phyloP scores from a whole-genome alignment of 164 flowering plant species.

The Warburgia ugandensis region DNA sequence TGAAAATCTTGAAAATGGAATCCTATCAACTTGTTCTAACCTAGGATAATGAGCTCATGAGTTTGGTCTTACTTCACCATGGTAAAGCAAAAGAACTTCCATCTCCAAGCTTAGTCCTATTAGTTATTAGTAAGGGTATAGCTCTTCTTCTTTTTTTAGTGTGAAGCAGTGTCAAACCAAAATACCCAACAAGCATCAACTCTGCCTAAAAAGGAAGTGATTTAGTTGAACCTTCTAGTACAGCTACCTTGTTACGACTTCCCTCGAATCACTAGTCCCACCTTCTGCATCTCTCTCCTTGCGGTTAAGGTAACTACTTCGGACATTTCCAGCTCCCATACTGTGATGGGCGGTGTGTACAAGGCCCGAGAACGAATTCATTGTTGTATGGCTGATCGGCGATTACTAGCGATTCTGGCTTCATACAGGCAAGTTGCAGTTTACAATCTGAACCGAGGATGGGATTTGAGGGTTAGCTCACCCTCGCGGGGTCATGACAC shows the following conservation, averaged over 20 bases:
- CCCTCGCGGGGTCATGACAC: too few species aligned
- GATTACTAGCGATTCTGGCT: too few species aligned
- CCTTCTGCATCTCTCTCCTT: conserved; percentile 2
- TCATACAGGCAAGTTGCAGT: too few species aligned
- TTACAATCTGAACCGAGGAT: too few species aligned
- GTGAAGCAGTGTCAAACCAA: too few species aligned
- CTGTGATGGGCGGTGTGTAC: not conserved
- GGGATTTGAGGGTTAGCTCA: too few species aligned
- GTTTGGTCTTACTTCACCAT: conserved; percentile 1
- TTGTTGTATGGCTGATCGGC: too few species aligned
- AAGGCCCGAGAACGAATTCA: too few species aligned
- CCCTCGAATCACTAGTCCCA: not conserved
- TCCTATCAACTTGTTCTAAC: not conserved
- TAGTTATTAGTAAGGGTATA: too few species aligned
- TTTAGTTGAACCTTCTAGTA: not conserved
- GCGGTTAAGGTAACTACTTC: conserved; percentile 1
- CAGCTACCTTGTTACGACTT: not conserved
- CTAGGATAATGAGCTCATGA: conserved; percentile 5
- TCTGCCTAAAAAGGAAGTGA: conserved; percentile 4
- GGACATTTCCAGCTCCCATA: not conserved
- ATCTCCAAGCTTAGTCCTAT: conserved; percentile 6
- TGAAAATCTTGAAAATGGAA: too few species aligned
- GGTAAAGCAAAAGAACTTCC: not conserved
- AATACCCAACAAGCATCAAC: too few species aligned
- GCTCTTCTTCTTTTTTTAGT: too few species aligned